Conservation (phyloP, 78 protist species). For the Pigoraptor vietnamica region DNA sequence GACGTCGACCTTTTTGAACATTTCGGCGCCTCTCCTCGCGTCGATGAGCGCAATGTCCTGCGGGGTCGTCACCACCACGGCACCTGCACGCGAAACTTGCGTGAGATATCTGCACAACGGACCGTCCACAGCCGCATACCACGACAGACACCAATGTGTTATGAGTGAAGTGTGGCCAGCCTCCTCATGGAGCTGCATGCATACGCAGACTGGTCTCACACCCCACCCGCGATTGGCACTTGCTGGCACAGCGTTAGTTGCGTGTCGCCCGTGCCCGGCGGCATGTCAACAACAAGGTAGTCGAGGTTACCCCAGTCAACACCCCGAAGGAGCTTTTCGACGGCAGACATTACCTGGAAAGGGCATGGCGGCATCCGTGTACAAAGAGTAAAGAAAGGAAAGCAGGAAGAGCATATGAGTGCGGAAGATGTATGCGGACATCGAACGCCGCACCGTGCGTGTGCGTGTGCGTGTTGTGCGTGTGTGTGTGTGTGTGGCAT, state of each 20-base stretch:
- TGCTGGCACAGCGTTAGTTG: slow-evolving; percentile 86
- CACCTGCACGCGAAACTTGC: too few species aligned
- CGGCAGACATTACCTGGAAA: slow-evolving; percentile 48
- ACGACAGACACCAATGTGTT: background rate
- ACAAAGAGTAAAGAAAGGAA: background rate
- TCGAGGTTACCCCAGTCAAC: slow-evolving; percentile 87
- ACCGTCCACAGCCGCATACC: too few species aligned
- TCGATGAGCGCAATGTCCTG: slow-evolving; percentile 76
- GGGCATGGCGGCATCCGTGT: too few species aligned
- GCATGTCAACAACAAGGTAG: slow-evolving; percentile 88
- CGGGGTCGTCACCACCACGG: slow-evolving; percentile 94
- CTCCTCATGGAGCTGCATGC: too few species aligned
- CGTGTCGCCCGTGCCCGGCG: slow-evolving; percentile 98
- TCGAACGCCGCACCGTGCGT: background rate
- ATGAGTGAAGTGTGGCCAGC: too few species aligned
- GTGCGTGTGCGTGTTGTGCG: too few species aligned
- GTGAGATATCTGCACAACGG: too few species aligned
- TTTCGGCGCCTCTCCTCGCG: slow-evolving; percentile 66
- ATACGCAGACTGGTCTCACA: background rate
- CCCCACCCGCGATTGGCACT: slow-evolving; percentile 52
- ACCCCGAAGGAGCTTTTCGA: slow-evolving; percentile 60
- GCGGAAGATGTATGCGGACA: background rate
- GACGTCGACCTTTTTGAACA: slow-evolving; percentile 81
- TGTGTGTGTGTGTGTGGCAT: too few species aligned
- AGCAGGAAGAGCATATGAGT: too few species aligned